Evolutionary conservation across 2,329 filamentous ascomycete species (phyloP), one percentile per base, ranked within the genome.

Genomic region (Zasmidium citrigriseum): DNA sequence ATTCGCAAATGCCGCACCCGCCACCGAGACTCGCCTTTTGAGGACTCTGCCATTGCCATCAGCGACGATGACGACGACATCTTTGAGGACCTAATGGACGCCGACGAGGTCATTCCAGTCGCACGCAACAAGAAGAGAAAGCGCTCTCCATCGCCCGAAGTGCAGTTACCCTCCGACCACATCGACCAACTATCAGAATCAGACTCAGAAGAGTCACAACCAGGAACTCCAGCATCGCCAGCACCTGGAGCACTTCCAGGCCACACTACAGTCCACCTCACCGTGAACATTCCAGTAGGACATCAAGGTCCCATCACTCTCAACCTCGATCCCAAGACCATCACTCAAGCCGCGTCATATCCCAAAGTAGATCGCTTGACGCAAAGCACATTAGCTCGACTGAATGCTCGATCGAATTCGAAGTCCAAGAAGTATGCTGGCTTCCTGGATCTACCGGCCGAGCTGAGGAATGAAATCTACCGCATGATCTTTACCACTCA

Each of bases 391-490:
- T 38, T 64, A 18, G 58, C 58, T 18, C 51, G 64, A 9, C 41
- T 64, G 34, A 66, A 61, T 55, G 54, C 64, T 16, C 61, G 64
- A 21, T 66, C 64, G 3, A 48, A 52, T 24, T 54, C 64, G 27
- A 66, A 58, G 51, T 57, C 25, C 25, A 61, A 45, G n/a, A 62
- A 60, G 46, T 58, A 54, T 44, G 59, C 61, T 10, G 60, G 62
- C 23, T 63, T 63, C 59, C 66, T 76, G 21, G 71, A 73, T 56
- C 64, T 78, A 0, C 74, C 76, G 4, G 59, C 67, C 12, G 80
- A 82, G 62, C 61, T 83, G 3, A 75, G 80, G 14, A 80, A 81
- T 60, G 73, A 75, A 18, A 72, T 82, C 38, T 83, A 83, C 63
- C 71, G 75, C 3, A 61, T 73, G 9, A 58, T 78, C 10, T 79